Percentiles rank a stretch among this genome's conserved stretches.
Conservation (phyloP, 2,329 filamentous ascomycete species). For the Arachnopeziza araneosa region DNA sequence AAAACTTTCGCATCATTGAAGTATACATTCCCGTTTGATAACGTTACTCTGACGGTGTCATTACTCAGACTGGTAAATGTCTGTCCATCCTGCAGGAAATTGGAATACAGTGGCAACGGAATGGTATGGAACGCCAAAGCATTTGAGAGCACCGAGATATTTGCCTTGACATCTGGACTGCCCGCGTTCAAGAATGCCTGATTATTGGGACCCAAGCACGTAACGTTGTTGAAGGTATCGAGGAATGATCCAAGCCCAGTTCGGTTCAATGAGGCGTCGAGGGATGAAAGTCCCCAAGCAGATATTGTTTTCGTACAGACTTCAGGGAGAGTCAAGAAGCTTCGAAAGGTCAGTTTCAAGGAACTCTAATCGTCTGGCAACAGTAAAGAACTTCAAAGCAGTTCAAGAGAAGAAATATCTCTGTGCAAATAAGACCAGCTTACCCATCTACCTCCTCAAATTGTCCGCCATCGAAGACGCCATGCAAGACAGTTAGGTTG, state of each 20-base stretch:
- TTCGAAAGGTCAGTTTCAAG: neutral
- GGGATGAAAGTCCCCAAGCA: neutral
- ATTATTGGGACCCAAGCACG: constrained; percentile 1
- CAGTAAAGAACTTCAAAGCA: no score
- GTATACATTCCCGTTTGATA: neutral
- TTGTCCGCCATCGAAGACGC: neutral
- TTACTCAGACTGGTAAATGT: neutral
- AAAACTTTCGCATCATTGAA: constrained; percentile 5
- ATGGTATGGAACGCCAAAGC: neutral
- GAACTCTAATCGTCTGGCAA: no score
- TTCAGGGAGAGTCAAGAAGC: constrained; percentile 1
- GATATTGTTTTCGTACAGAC: neutral
- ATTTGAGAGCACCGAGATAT: neutral
- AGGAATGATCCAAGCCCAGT: neutral
- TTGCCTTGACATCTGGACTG: neutral
- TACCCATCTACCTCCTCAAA: constrained; percentile 3
- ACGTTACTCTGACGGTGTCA: neutral
- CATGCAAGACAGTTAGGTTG: neutral
- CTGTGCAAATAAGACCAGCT: no score
- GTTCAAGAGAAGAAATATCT: no score
- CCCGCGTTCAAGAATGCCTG: neutral
- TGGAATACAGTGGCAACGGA: neutral
- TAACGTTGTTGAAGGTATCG: neutral
- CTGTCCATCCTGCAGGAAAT: constrained; percentile 1
- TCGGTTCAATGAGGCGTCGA: neutral